A percentile compares a stretch with the other conserved stretches of the same genome.
Conservation (phyloP, 306 rosid genomes). For the Abrus precatorius region DNA sequence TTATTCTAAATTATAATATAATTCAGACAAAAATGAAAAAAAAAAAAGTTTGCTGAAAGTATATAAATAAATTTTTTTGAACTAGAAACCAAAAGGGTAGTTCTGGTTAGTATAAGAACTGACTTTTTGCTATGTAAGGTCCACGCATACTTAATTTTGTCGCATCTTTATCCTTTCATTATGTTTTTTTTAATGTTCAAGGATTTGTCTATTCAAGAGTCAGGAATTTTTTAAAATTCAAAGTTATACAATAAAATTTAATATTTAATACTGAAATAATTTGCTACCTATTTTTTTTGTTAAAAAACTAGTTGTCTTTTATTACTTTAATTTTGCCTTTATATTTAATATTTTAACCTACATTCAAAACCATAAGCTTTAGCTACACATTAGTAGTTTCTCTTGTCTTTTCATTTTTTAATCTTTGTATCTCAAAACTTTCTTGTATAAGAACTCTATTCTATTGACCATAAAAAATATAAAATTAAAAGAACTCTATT, state of each 20-base stretch:
- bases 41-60: background rate
- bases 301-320: background rate
- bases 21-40: background rate
- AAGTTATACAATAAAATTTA: background rate
- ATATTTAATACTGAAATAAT: background rate
- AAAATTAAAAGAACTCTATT: too few relatives aligned
- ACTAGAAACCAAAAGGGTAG: background rate
- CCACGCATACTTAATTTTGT: background rate
- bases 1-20: background rate
- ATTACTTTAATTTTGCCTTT: background rate
- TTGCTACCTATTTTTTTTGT: background rate
- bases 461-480: too few relatives aligned
- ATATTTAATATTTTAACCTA: background rate
- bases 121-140: background rate
- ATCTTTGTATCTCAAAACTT: too few relatives aligned
- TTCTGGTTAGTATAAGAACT: background rate
- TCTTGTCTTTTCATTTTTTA: too few relatives aligned
- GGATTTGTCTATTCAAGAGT: background rate
- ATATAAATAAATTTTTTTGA: background rate
- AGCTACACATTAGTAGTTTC: too few relatives aligned
- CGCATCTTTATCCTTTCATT: background rate
- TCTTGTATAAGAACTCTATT: too few relatives aligned
- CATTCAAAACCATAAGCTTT: background rate
- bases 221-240: background rate
- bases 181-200: background rate